Conservation (phyloP, 2,329 filamentous ascomycete species). For the Alternaria longipes region DNA sequence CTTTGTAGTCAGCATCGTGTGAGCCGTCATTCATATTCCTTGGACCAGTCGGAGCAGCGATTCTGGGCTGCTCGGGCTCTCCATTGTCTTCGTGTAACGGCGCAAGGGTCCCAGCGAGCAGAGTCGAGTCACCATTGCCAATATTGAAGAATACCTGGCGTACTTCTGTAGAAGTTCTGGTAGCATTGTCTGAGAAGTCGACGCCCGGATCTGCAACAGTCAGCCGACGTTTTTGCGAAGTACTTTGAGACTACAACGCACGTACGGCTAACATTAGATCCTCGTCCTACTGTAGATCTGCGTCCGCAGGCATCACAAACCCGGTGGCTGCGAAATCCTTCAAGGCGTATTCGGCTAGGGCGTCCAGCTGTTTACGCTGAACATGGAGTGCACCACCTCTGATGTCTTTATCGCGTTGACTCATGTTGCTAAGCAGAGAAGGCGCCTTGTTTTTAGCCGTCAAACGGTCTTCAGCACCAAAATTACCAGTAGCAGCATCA, state of each 20-base stretch:
- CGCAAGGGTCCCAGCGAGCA: neutral
- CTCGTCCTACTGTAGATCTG: slow-evolving; percentile 42
- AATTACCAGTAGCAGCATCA: slow-evolving; percentile 13
- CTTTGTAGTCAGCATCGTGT: neutral
- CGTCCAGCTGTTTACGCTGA: slow-evolving; percentile 60
- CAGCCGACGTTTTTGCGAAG: neutral
- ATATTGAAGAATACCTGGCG: neutral
- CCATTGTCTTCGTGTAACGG: neutral
- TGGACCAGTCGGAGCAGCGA: neutral
- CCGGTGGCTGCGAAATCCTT: slow-evolving; percentile 56
- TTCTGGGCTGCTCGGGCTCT: neutral
- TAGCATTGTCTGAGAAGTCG: neutral
- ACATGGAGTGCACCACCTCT: slow-evolving; percentile 56
- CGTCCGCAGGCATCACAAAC: slow-evolving; percentile 59
- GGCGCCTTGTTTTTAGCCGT: slow-evolving; percentile 32
- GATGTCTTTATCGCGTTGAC: slow-evolving; percentile 49
- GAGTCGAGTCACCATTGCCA: neutral
- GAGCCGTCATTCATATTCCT: neutral
- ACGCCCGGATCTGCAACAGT: neutral
- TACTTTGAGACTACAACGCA: neutral
- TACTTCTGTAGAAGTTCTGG: neutral
- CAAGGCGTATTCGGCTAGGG: slow-evolving; percentile 55
- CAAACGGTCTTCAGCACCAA: slow-evolving; percentile 15
- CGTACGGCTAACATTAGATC: neutral
- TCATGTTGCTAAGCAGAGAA: slow-evolving; percentile 51